These are phyloP conservation scores for Piromyces sp. DNA, from an alignment of 192 early-diverging fungal genomes.

Conservation along the genomic window DNA sequence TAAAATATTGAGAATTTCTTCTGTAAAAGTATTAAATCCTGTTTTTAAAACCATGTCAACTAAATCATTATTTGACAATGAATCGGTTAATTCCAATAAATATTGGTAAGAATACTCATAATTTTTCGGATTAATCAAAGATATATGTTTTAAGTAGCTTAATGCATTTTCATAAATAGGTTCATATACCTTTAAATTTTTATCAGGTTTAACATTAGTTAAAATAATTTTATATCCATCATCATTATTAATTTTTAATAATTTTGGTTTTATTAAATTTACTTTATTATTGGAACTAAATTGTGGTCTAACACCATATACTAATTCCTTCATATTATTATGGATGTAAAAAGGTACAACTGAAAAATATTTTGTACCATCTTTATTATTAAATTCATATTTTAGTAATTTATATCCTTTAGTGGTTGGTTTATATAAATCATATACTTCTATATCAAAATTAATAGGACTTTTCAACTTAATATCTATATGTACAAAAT, in stretches of 20 bases:
- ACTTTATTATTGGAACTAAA: background rate
- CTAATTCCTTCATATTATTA: background rate
- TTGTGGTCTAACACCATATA: background rate
- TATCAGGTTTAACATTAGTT: background rate
- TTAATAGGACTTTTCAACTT: background rate
- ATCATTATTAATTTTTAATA: background rate
- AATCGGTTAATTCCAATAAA: background rate
- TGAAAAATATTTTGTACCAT: background rate
- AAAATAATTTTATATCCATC: background rate
- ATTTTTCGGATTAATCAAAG: background rate
- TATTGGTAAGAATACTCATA: background rate
- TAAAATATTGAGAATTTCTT: background rate
- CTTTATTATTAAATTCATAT: background rate
- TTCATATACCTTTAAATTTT: background rate
- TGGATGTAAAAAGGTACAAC: background rate
- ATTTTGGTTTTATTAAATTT: background rate
- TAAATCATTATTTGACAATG: background rate
- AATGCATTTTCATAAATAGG: background rate
- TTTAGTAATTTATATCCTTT: background rate
- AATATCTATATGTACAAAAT: background rate
- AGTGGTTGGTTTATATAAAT: background rate
- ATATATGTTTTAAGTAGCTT: background rate
- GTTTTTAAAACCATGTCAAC: background rate
- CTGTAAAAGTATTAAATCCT: background rate
- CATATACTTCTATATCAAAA: background rate